Evolutionary conservation across 768 basidiomycete genomes (phyloP).

Genomic region (Xerocomellus chrysenteron): DNA sequence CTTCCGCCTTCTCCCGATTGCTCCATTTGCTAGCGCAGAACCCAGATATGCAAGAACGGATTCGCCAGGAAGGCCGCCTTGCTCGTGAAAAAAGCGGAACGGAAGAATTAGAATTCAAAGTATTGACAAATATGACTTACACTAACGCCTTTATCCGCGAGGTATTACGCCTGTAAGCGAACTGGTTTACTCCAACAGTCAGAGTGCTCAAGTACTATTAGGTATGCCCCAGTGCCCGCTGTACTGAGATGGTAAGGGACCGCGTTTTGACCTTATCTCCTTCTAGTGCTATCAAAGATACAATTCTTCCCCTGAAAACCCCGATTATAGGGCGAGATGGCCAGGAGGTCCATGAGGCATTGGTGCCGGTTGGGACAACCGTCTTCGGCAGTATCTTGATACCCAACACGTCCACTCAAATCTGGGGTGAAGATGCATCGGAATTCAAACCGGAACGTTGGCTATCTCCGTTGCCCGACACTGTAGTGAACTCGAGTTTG

Average conservation of each 20-base stretch:
- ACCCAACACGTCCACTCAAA: background rate
- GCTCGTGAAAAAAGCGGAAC: background rate
- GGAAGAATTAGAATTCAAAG: slow-evolving; percentile 1
- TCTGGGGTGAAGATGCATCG: background rate
- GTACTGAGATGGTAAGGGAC: background rate
- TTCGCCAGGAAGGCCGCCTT: background rate
- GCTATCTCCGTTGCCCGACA: background rate
- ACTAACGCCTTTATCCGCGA: slow-evolving; percentile 1
- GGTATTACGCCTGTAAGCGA: background rate
- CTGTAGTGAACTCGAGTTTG: background rate
- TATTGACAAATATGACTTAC: background rate
- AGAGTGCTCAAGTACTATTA: background rate
- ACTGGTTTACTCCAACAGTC: no score
- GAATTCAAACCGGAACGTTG: background rate
- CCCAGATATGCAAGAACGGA: slow-evolving; percentile 1
- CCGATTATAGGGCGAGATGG: background rate
- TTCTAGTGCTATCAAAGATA: background rate
- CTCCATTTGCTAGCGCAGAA: background rate
- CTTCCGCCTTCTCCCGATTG: background rate
- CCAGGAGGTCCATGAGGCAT: background rate
- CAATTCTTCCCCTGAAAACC: background rate
- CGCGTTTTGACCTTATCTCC: background rate
- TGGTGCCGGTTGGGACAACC: slow-evolving; percentile 1
- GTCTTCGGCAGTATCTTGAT: slow-evolving; percentile 1
- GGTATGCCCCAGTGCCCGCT: background rate